phyloP scores from a whole-genome alignment of 2,329 filamentous ascomycete genomes.

The Calonectria leucothoes region DNA sequence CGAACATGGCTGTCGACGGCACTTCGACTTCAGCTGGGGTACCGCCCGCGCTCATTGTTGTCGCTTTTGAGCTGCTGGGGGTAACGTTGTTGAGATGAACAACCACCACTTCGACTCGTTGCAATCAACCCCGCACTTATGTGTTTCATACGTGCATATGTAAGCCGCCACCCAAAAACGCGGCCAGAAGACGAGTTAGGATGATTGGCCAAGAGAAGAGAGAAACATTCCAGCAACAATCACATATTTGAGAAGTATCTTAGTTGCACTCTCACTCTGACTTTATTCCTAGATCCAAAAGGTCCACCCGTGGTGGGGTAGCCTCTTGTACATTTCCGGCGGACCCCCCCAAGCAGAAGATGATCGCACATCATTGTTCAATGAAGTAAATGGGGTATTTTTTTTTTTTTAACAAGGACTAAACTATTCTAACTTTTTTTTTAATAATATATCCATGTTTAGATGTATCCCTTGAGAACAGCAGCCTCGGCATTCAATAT shows the following conservation, averaged over 20 bases:
- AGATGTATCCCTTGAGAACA: slow-evolving; percentile 87
- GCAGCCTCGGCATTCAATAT: slow-evolving; percentile 96
- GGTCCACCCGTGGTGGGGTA: not conserved
- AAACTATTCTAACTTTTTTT: slow-evolving; percentile 15
- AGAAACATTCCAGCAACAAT: not conserved
- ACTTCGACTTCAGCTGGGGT: not conserved
- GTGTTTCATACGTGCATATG: not conserved
- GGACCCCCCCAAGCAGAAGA: not conserved
- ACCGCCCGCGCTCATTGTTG: not conserved
- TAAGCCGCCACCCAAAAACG: not conserved
- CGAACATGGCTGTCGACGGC: not conserved
- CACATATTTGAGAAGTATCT: not conserved
- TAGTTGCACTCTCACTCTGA: not conserved
- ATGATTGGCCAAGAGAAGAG: not conserved
- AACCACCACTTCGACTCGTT: not conserved
- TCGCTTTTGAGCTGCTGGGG: not conserved
- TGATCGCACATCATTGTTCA: slow-evolving; percentile 2
- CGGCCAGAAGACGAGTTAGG: not conserved
- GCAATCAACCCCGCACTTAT: not conserved
- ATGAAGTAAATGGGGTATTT: not conserved
- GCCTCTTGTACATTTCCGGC: not conserved
- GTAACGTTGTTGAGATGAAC: not conserved
- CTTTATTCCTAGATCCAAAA: not conserved
- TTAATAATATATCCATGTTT: slow-evolving; percentile 43
- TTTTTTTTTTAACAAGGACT: not conserved